Evolutionary conservation across 2,329 filamentous ascomycete species (phyloP).

Genomic region (Xylariales sp.): DNA sequence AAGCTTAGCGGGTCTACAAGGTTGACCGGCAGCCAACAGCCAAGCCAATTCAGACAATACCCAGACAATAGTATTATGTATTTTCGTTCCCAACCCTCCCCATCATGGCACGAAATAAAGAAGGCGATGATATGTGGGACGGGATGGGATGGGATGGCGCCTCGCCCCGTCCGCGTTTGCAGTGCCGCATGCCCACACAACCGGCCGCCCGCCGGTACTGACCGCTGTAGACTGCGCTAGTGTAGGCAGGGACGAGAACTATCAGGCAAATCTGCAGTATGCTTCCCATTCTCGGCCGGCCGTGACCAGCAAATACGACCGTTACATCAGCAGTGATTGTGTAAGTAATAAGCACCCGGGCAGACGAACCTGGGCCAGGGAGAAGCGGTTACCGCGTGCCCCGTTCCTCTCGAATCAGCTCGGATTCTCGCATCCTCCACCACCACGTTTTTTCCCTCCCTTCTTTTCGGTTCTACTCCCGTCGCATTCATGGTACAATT

Average conservation of each 20-base stretch:
- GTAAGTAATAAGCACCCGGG: conserved; percentile 15
- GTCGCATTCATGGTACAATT: conserved; percentile 8
- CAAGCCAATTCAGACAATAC: conserved; percentile 2
- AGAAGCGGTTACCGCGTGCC: background rate
- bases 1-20: conserved; percentile 29
- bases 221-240: too few relatives aligned
- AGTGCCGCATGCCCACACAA: conserved; percentile 14
- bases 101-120: background rate
- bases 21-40: conserved; percentile 17
- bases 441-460: conserved; percentile 8
- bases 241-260: background rate
- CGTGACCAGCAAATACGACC: conserved; percentile 34
- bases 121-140: background rate
- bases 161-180: conserved; percentile 5
- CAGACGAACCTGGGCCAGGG: background rate
- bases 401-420: conserved; percentile 2
- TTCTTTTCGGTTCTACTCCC: background rate
- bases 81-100: conserved; percentile 3
- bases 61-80: conserved; percentile 9
- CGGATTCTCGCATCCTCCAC: conserved; percentile 16
- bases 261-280: conserved; percentile 11
- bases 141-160: background rate
- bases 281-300: background rate
- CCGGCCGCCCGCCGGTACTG: background rate
- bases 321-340: conserved; percentile 31